Conservation (phyloP, 225 moss, liverwort and hornwort species). For the Takakia lepidozioides region DNA sequence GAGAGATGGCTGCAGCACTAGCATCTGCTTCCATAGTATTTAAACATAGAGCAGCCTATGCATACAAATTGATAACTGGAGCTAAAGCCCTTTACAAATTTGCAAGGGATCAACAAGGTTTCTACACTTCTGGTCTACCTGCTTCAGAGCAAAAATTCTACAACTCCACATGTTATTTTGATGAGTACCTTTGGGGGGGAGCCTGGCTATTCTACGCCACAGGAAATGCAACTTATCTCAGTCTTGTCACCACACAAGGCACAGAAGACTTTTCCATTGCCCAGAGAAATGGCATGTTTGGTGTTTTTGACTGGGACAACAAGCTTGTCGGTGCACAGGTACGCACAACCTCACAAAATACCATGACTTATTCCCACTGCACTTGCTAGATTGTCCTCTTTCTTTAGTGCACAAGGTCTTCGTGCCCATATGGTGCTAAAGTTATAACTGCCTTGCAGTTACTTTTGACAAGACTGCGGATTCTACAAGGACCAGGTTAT, state of each 20-base stretch:
- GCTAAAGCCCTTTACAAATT: constrained; percentile 48
- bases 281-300: constrained; percentile 43
- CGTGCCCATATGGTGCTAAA: neutral
- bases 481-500: constrained; percentile 55
- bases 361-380: no score
- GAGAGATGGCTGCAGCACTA: constrained; percentile 86
- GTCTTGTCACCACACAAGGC: constrained; percentile 34
- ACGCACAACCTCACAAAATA: no score
- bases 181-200: constrained; percentile 69
- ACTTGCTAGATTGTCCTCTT: neutral
- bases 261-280: constrained; percentile 2
- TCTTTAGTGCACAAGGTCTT: neutral
- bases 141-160: constrained; percentile 32
- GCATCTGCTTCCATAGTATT: constrained; percentile 83
- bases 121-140: constrained; percentile 2
- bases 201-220: constrained; percentile 82
- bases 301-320: constrained; percentile 82
- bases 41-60: constrained; percentile 29
- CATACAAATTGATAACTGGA: constrained; percentile 26
- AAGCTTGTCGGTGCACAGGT: constrained; percentile 93
- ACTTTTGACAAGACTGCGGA: constrained; percentile 57
- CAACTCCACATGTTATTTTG: constrained; percentile 51
- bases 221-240: constrained; percentile 58
- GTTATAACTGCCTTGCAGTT: constrained; percentile 27
- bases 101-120: constrained; percentile 11